Evolutionary conservation across 306 rosid species (phyloP), one percentile per base, ranked within the genome.

Genomic region (Lupinus albus): DNA sequence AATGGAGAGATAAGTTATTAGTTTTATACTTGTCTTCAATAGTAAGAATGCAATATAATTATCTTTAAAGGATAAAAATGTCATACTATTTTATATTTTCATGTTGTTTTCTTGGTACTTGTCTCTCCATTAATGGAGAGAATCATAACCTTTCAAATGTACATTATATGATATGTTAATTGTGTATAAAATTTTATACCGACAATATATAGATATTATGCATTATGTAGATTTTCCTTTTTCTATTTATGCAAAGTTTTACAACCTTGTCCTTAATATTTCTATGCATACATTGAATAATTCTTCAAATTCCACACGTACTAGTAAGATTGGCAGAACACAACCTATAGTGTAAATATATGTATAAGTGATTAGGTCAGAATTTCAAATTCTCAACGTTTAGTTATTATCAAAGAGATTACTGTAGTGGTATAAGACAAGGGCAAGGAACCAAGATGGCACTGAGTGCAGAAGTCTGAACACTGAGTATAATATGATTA

Each of bases 331-430:
- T 66, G 74, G 54, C 52, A 8, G 54, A 64, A 21, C 58, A 14
- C 65, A 71, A 38, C 15, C 30, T 15, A 36, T 64, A 5, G 4
- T 33, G 38, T 11, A 5, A 11, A 56, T 54, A 57, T 69, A 52
- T 68, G 70, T n/a, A 16, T 48, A 52, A 71, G 45, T 18, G 54
- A 71, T 76, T 80, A 61, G 79, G 79, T 68, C 1, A 32, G 41
- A 21, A 58, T 73, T 81, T 81, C 64, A 67, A 81, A 76, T 72
- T 21, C 64, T 51, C 38, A 68, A 55, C 44, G 77, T 77, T 61
- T 50, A 56, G 63, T 55, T 71, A 14, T 75, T 38, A 42, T 64
- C 61, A 46, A 64, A 54, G 41, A 52, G 53, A 15, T 44, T 61
- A 53, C 12, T 18, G 5, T 71, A 55, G 60, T 33, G 45, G 58